Conservation (phyloP, 2,329 filamentous ascomycete genomes). For the Escovopsis weberi region DNA sequence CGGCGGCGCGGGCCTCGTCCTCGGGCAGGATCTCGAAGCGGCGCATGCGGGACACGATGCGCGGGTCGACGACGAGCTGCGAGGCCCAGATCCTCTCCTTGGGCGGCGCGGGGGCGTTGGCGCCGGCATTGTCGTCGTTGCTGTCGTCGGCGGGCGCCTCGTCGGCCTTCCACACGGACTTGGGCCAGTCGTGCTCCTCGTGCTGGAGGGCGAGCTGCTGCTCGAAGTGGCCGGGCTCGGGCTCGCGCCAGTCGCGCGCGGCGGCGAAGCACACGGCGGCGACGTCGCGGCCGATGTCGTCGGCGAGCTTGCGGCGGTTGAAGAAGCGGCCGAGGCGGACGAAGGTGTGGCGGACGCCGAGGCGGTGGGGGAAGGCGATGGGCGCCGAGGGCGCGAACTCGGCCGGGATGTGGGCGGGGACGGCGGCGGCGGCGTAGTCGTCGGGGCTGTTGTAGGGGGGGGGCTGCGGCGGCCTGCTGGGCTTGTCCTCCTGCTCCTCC, state of each 20-base stretch:
- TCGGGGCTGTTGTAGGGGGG: constrained; percentile 58
- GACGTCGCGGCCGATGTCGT: constrained; percentile 74
- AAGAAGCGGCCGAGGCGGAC: constrained; percentile 78
- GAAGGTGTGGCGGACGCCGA: constrained; percentile 85
- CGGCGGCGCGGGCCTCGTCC: constrained; percentile 51
- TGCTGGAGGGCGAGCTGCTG: constrained; percentile 43
- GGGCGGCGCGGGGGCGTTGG: constrained; percentile 24
- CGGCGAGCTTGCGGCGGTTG: constrained; percentile 70
- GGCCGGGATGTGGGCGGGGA: constrained; percentile 52
- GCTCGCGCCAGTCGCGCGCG: constrained; percentile 34
- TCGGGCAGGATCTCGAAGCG: constrained; percentile 56
- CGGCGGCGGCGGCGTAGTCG: constrained; percentile 52
- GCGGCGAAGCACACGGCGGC: constrained; percentile 65
- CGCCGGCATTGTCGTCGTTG: constrained; percentile 12
- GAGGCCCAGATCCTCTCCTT: constrained; percentile 64
- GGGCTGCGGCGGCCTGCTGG: constrained; percentile 46
- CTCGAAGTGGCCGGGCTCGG: constrained; percentile 20
- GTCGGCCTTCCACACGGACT: constrained; percentile 48
- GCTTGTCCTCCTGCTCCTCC: constrained; percentile 32
- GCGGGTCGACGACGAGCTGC: constrained; percentile 58
- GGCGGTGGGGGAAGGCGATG: constrained; percentile 72
- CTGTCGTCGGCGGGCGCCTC: constrained; percentile 23
- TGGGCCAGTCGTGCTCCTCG: constrained; percentile 76
- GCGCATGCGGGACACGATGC: constrained; percentile 67
- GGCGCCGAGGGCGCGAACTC: constrained; percentile 59